Base-by-base conservation (phyloP, 75 land plant genomes). In the Azolla pinnata region DNA sequence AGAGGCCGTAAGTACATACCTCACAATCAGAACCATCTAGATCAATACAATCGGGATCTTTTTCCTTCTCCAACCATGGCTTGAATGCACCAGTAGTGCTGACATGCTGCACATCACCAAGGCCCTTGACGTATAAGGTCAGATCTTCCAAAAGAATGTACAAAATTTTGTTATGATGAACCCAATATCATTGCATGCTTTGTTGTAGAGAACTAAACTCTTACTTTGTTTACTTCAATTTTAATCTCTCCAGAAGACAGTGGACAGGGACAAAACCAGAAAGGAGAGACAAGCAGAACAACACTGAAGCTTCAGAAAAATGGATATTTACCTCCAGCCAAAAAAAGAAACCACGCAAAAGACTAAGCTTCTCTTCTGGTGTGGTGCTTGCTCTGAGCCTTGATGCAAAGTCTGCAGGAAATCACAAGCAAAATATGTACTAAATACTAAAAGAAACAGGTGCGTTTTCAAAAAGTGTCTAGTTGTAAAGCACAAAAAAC, bases 331-430 rank as follows among this genome's bases (percentile, higher is more conserved):
- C 77, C 77, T 64, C 47, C 28, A 75, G 64, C 77, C 77, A 75
- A 26, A 75, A 75, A 50, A 75, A 75, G 56, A 75, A 71, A 4
- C 77, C 77, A 34, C 75, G 67, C 56, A 75, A 44, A 23, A 75
- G 61, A 10, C 32, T 45, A 47, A 75, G 46, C 62, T 71, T 75
- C 16, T 63, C 68, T 48, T 72, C 75, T 20, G 42, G 61, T 21
- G 31, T 44, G 50, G 46, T 29, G 20, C 68, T 59, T 44, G 33
- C 54, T 57, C 21, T 47, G 21, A 71, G 27, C 56, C 29, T 71
- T 0, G 17, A 26, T 33, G 62, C 62, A 20, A 75, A 67, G 29
- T 75, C 77, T 75, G 77, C 46, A 45, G 48, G 33, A 42, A 1
- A 67, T n/a, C n/a, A n/a, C n/a, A n/a, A n/a, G n/a, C n/a, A n/a